Evolutionary conservation across 208 protist genomes (phyloP), one percentile per base, ranked within the genome.

Genomic region (Kentomonas sorsogonicus): DNA sequence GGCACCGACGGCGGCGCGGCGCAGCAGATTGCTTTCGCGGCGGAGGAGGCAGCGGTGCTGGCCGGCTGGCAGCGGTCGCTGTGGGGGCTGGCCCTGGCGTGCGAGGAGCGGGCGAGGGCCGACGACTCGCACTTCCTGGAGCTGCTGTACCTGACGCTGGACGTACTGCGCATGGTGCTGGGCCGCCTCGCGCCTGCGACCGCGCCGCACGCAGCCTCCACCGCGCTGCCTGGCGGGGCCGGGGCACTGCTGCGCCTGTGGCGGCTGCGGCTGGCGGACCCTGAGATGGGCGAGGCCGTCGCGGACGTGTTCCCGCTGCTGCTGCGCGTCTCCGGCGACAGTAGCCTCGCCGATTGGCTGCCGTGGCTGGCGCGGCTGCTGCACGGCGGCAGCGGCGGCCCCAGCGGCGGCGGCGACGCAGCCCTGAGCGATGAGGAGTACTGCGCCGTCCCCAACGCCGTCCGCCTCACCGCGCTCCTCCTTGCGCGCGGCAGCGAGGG

Each of bases 191-290:
- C 22, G 48, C 43, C 25, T 18, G 31, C 29, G 6, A 23, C 16
- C 29, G 44, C n/a, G 11, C 22, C 11, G 16, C 26, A 34, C 18
- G 43, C 23, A 50, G 9, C 27, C 13, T 10, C 38, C 2, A 11
- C 26, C 33, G 27, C 50, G 34, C 27, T 39, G 30, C 23, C 69
- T 60, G 29, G 55, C 44, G 15, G 59, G 6, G 52, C 56, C 23
- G 4, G 40, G 10, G 50, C 51, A 1, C 50, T 91, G 38, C 79
- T 91, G 58, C 7, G 27, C 31, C 79, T 70, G 51, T 92, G 81
- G 78, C 69, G 60, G 4, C 57, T 56, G 36, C 76, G 89, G 61
- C 54, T 87, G 23, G 53, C 66, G 43, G 85, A 92, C 63, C 79
- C 81, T 20, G 83, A 72, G 58, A 60, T 92, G 13, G 73, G 68